Evolutionary conservation across 1,139 yeast species (phyloP).

Genomic region (Candida neerlandica): DNA sequence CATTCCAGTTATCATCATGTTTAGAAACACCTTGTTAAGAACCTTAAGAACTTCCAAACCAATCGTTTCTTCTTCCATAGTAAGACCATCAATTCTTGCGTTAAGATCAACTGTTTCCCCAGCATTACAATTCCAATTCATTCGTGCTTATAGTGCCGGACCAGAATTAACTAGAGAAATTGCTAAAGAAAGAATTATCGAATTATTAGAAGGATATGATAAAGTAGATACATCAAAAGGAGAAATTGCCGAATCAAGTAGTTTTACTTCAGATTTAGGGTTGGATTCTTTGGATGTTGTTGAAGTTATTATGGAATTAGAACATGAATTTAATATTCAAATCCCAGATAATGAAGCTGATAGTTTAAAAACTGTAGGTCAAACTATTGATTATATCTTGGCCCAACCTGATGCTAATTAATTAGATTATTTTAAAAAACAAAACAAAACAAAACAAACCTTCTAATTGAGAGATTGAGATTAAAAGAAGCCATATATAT

Average conservation of each 20-base stretch:
- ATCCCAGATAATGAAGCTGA: slow-evolving; percentile 90
- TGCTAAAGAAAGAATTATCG: slow-evolving; percentile 74
- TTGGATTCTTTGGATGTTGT: slow-evolving; percentile 87
- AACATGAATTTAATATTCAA: slow-evolving; percentile 75
- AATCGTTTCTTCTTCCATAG: slow-evolving; percentile 6
- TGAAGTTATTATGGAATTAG: slow-evolving; percentile 88
- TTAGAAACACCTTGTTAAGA: slow-evolving; percentile 34
- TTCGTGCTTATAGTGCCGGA: slow-evolving; percentile 60
- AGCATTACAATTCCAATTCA: slow-evolving; percentile 13
- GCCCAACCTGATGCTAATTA: slow-evolving; percentile 72
- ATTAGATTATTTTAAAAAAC: no score
- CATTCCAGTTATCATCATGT: slow-evolving; percentile 23
- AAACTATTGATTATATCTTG: slow-evolving; percentile 75
- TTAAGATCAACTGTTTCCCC: slow-evolving; percentile 7
- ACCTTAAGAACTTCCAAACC: slow-evolving; percentile 24
- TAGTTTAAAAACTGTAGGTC: slow-evolving; percentile 77
- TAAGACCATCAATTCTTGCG: slow-evolving; percentile 6
- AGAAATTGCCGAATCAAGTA: slow-evolving; percentile 57
- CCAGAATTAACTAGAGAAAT: slow-evolving; percentile 70
- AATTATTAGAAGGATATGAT: slow-evolving; percentile 78
- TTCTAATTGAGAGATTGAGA: no score
- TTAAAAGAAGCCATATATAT: no score
- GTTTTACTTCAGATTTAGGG: slow-evolving; percentile 75
- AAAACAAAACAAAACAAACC: no score
- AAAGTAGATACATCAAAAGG: slow-evolving; percentile 53